These are phyloP conservation scores for Apostasia shenzhenica DNA, from an alignment of 106 monocot genomes.

Conservation along the genomic window DNA sequence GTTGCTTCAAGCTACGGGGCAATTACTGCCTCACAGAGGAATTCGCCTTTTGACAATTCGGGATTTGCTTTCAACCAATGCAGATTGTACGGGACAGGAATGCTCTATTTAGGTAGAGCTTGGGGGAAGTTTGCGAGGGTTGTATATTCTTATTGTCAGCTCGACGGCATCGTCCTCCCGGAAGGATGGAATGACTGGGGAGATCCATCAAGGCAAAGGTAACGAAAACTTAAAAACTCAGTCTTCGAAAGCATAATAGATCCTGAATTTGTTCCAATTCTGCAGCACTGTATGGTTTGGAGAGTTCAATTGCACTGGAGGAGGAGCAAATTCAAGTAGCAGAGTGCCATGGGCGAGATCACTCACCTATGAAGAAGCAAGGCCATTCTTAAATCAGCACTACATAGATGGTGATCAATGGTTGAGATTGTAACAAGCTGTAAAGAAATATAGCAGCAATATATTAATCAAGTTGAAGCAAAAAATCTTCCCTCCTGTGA, in stretches of 20 bases:
- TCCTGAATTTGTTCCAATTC: background rate
- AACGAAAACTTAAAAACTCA: background rate
- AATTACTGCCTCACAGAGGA: slow-evolving; percentile 80
- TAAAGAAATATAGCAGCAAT: background rate
- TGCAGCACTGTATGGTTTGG: slow-evolving; percentile 73
- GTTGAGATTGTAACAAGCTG: slow-evolving; percentile 47
- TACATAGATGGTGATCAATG: slow-evolving; percentile 72
- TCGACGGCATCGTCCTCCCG: slow-evolving; percentile 53
- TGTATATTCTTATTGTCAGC: slow-evolving; percentile 55
- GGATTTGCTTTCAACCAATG: slow-evolving; percentile 76
- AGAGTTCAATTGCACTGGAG: slow-evolving; percentile 61
- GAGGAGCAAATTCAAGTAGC: slow-evolving; percentile 35
- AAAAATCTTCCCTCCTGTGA: too few relatives aligned
- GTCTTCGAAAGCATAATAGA: background rate
- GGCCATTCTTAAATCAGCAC: slow-evolving; percentile 48
- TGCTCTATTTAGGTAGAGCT: slow-evolving; percentile 73
- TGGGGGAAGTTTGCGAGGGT: slow-evolving; percentile 79
- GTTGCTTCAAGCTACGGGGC: slow-evolving; percentile 61
- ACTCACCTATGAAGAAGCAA: slow-evolving; percentile 48
- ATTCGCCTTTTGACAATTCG: slow-evolving; percentile 34
- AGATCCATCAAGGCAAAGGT: slow-evolving; percentile 71
- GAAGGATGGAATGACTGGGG: slow-evolving; percentile 94
- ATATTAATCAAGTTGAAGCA: background rate
- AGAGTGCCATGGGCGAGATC: slow-evolving; percentile 71
- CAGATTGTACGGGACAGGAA: slow-evolving; percentile 52